Conservation (phyloP, 331 rosid genomes). For the Cydonia oblonga region DNA sequence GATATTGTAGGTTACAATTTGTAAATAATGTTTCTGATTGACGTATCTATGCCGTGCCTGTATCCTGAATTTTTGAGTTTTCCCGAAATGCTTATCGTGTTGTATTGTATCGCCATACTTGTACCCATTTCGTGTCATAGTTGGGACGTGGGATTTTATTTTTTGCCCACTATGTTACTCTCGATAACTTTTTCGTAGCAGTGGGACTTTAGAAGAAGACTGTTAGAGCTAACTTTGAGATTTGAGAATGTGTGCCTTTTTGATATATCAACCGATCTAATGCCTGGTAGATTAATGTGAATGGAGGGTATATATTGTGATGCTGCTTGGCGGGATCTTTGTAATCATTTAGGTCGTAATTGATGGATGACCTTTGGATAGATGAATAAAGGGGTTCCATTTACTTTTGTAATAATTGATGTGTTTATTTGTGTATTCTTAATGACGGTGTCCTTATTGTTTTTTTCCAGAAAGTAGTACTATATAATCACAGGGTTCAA, state of each 20-base stretch:
- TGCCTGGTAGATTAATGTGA: neutral
- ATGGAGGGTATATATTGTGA: neutral
- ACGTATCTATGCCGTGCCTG: neutral
- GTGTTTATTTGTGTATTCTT: neutral
- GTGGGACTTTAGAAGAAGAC: neutral
- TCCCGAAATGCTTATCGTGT: neutral
- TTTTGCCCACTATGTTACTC: neutral
- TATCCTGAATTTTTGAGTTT: neutral
- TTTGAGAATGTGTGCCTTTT: neutral
- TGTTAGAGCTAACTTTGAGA: neutral
- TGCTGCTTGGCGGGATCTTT: neutral
- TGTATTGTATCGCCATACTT: neutral
- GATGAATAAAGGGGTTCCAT: neutral
- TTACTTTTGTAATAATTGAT: neutral
- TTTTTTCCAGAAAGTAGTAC: neutral
- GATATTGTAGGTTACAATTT: neutral
- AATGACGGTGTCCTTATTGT: neutral
- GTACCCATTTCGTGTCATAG: neutral
- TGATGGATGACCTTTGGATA: neutral
- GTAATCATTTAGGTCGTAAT: neutral
- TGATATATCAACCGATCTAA: neutral
- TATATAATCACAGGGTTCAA: neutral
- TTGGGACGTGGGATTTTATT: neutral
- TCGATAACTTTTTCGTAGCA: neutral
- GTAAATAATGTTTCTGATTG: neutral